Evolutionary conservation across 1,139 yeast genomes (phyloP).

Genomic region (Pneumocystis oryctolagi): DNA sequence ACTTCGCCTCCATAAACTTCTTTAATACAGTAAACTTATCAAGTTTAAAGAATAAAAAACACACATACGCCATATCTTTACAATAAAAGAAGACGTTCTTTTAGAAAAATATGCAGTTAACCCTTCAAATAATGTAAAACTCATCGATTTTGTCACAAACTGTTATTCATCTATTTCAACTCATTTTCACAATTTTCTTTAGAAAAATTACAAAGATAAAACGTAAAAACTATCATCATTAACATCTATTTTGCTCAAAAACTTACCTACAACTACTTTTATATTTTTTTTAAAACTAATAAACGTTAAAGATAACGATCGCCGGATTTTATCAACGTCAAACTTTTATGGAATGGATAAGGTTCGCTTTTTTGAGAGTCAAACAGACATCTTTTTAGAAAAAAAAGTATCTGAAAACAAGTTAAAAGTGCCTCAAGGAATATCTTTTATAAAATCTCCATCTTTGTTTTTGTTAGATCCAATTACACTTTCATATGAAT

Average conservation of each 20-base stretch:
- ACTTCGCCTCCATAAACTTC: background rate
- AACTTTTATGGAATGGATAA: too few relatives aligned
- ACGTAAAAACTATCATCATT: too few relatives aligned
- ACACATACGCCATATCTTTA: background rate
- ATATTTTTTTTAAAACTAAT: background rate
- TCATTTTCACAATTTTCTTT: too few relatives aligned
- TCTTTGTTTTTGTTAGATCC: background rate
- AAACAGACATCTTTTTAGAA: background rate
- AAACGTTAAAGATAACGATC: background rate
- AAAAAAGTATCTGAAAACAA: background rate
- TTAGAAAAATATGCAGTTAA: background rate
- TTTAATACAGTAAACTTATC: background rate
- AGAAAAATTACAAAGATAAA: too few relatives aligned
- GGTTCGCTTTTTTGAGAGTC: too few relatives aligned
- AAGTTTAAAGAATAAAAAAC: background rate
- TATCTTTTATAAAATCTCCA: background rate
- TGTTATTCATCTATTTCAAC: background rate
- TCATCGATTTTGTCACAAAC: background rate
- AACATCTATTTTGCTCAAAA: background rate
- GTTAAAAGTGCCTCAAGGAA: background rate
- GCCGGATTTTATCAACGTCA: background rate
- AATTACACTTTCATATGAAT: background rate
- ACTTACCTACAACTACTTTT: background rate
- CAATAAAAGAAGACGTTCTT: background rate
- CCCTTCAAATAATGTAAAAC: background rate